Percentiles rank a stretch among this genome's conserved stretches.
Evolutionary conservation across 352 stramenopile species (phyloP).

Genomic region (Pythium scleroteichum): DNA sequence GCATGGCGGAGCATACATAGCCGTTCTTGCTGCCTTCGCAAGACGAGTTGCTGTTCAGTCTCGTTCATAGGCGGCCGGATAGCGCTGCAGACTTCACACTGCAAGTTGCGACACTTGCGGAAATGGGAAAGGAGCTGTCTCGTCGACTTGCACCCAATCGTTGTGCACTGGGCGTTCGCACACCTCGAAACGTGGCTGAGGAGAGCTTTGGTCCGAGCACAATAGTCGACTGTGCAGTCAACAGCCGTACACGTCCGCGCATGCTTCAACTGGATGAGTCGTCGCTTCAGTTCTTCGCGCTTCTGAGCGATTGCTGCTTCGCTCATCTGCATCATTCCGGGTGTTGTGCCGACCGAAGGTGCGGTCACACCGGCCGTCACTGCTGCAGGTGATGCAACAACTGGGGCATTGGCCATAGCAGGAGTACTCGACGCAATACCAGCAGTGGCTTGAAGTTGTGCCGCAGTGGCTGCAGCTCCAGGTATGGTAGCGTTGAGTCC

Average conservation of each 20-base stretch:
- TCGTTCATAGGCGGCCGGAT: constrained; percentile 89
- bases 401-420: not conserved
- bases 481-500: constrained; percentile 34
- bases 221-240: constrained; percentile 83
- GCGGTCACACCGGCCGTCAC: constrained; percentile 18
- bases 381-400: constrained; percentile 12
- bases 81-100: constrained; percentile 86
- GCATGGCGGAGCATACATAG: constrained; percentile 88
- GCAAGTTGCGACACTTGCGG: constrained; percentile 84
- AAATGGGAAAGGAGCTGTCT: constrained; percentile 86
- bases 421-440: not conserved
- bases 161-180: constrained; percentile 84
- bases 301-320: constrained; percentile 85
- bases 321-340: constrained; percentile 71
- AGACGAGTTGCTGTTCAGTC: constrained; percentile 80
- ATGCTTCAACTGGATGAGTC: constrained; percentile 87
- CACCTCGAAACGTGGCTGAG: constrained; percentile 82
- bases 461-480: constrained; percentile 26
- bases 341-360: constrained; percentile 20
- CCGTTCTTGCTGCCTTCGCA: constrained; percentile 83
- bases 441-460: constrained; percentile 32
- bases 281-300: constrained; percentile 81
- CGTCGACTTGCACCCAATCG: constrained; percentile 87
- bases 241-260: constrained; percentile 75
- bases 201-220: constrained; percentile 76